Evolutionary conservation across 1,284 basidiomycete species (phyloP), one percentile per base, ranked within the genome.

Genomic region (Volvariella volvacea): DNA sequence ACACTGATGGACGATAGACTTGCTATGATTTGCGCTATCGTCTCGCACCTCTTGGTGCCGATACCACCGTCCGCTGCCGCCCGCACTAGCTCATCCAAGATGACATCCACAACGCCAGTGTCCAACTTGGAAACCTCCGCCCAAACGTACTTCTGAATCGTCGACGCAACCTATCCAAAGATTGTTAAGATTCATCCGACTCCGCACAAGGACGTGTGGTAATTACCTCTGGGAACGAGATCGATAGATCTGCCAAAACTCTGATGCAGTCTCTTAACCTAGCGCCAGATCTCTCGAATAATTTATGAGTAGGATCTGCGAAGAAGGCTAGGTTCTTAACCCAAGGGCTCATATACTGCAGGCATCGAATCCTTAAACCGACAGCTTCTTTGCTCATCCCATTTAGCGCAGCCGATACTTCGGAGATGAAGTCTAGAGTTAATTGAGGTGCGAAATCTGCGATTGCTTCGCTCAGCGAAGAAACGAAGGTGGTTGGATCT

Each of bases 261-360:
- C 88, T 78, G 42, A 93, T 73, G 50, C 85, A 84, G 56, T 92
- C 89, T 9, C 87, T 76, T 16, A 93, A 64, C 51, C 80, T 74
- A 3, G 81, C 76, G 3, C 80, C 82, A 1, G 85, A 84, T 32
- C 77, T 71, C 47, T 90, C 87, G 50, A 76, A 88, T 17, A 80
- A 60, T 20, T 67, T 61, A 50, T 73, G 74, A 1, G 79, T 77
- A 1, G 89, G 83, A 52, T 84, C 83, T 31, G 79, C 76, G 53
- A 88, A 92, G 16, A 68, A 59, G 1, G 78, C 70, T 2, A 95
- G 67, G 55, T 93, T 92, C 59, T 75, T 80, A 39, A 94, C 73
- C 92, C 92, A 95, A 2, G 92, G 89, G 37, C 75, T 77, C 67
- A 93, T 74, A 56, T 92, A 92, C 48, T 85, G 79, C 15, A 92